phyloP scores from a whole-genome alignment of 2,329 filamentous ascomycete species.

The Colletotrichum acutatum region DNA sequence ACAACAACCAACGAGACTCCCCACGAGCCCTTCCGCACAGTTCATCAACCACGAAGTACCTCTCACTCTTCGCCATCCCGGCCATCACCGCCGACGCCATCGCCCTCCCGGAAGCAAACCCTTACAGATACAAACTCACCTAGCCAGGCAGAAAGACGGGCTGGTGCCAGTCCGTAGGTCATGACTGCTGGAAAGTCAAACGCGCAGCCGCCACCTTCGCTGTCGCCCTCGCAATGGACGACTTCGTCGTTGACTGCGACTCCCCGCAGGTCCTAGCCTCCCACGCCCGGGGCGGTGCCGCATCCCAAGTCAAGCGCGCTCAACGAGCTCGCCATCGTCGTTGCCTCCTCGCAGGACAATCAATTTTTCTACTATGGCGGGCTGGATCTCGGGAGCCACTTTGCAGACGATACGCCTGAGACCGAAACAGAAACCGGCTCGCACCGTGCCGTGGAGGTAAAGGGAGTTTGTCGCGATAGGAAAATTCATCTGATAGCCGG shows the following conservation, averaged over 20 bases:
- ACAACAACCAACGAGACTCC: not conserved
- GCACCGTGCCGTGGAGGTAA: not conserved
- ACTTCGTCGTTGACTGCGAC: conserved; percentile 38
- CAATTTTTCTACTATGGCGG: conserved; percentile 45
- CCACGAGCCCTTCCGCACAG: no score
- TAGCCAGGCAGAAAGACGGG: not conserved
- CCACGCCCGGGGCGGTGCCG: conserved; percentile 42
- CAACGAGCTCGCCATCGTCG: conserved; percentile 50
- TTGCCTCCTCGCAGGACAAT: conserved; percentile 45
- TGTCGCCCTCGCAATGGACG: conserved; percentile 40
- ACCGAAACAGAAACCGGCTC: no score
- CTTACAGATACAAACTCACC: not conserved
- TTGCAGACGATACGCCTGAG: conserved; percentile 35
- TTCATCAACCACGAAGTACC: not conserved
- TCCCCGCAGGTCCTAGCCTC: conserved; percentile 41
- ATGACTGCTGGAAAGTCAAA: not conserved
- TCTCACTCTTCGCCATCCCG: not conserved
- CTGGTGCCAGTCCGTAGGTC: not conserved
- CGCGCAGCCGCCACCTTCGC: conserved; percentile 38
- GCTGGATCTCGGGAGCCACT: conserved; percentile 43
- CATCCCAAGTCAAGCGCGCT: conserved; percentile 52
- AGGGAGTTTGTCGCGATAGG: not conserved
- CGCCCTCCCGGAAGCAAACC: not conserved
- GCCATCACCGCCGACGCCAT: not conserved
- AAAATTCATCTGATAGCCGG: no score